Conservation (phyloP, 371 early-diverging fungal species). For the Blastocladiella emersonii region DNA sequence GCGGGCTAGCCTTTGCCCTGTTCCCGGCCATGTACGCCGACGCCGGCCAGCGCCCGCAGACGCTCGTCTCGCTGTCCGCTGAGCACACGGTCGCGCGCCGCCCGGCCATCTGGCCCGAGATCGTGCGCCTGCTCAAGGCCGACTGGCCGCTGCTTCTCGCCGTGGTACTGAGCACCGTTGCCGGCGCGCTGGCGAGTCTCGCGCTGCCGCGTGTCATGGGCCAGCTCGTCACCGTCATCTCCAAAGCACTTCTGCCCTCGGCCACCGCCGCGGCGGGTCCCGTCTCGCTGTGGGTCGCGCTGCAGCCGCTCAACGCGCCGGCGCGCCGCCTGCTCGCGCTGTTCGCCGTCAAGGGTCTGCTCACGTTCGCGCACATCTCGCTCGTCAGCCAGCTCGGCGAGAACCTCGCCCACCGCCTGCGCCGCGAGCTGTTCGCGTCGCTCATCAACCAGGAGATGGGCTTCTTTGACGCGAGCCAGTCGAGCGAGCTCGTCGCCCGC, state of each 20-base stretch:
- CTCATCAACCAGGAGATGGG: slow-evolving; percentile 52
- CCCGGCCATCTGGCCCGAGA: not conserved
- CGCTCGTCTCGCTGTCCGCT: no score
- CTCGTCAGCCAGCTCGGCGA: slow-evolving; percentile 60
- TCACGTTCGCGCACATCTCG: slow-evolving; percentile 57
- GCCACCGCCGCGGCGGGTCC: not conserved
- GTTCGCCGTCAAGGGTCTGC: slow-evolving; percentile 28
- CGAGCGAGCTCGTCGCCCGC: slow-evolving; percentile 50
- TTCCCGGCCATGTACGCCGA: no score
- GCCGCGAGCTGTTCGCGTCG: slow-evolving; percentile 32
- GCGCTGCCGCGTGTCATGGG: slow-evolving; percentile 58
- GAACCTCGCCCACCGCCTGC: slow-evolving; percentile 42
- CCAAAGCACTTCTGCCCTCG: slow-evolving; percentile 13
- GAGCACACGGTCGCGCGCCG: no score
- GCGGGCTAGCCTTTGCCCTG: no score
- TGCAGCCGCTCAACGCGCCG: slow-evolving; percentile 8
- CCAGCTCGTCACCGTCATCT: slow-evolving; percentile 51
- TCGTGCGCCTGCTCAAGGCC: not conserved
- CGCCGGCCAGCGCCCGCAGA: no score
- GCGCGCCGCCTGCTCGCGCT: slow-evolving; percentile 18
- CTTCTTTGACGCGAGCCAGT: slow-evolving; percentile 52
- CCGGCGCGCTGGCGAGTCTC: slow-evolving; percentile 49
- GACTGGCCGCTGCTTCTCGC: slow-evolving; percentile 1
- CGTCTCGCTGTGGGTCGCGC: not conserved
- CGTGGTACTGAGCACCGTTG: slow-evolving; percentile 39